A percentile compares a stretch with the other conserved stretches of the same genome.
Conservation (phyloP, 2,329 filamentous ascomycete genomes). For the Nemania serpens region DNA sequence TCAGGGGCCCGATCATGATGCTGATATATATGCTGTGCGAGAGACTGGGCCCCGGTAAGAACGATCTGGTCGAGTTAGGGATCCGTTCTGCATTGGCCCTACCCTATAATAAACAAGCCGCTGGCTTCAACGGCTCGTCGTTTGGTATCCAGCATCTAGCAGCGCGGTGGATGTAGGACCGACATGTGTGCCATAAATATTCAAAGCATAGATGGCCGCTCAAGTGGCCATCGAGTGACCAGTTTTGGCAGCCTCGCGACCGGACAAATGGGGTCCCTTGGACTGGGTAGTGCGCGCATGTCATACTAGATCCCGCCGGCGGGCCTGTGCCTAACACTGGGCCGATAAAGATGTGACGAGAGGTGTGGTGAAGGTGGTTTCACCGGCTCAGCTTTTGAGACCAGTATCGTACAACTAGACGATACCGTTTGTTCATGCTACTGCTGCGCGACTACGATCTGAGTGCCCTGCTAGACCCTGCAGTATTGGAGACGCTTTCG, state of each 20-base stretch:
- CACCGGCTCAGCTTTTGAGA: neutral
- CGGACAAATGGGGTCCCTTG: neutral
- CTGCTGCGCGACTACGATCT: neutral
- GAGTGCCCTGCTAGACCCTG: slow-evolving; percentile 7
- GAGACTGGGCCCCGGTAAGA: too few species aligned
- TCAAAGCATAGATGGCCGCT: too few species aligned
- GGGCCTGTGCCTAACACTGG: neutral
- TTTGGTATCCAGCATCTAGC: neutral
- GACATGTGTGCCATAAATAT: neutral
- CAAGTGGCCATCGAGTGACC: neutral
- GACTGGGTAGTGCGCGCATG: neutral
- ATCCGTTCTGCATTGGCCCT: neutral
- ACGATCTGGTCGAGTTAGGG: neutral
- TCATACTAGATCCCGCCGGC: neutral
- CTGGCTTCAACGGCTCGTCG: neutral
- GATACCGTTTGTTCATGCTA: neutral
- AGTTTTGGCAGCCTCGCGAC: slow-evolving; percentile 4
- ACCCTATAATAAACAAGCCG: neutral
- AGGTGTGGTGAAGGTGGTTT: neutral
- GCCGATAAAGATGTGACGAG: neutral
- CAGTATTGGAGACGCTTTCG: neutral
- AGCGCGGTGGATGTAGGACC: neutral
- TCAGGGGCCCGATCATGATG: too few species aligned
- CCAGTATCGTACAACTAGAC: neutral
- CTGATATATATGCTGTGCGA: too few species aligned